Conservation (phyloP, 2,329 filamentous ascomycete genomes). For the Sclerotinia subarctica region DNA sequence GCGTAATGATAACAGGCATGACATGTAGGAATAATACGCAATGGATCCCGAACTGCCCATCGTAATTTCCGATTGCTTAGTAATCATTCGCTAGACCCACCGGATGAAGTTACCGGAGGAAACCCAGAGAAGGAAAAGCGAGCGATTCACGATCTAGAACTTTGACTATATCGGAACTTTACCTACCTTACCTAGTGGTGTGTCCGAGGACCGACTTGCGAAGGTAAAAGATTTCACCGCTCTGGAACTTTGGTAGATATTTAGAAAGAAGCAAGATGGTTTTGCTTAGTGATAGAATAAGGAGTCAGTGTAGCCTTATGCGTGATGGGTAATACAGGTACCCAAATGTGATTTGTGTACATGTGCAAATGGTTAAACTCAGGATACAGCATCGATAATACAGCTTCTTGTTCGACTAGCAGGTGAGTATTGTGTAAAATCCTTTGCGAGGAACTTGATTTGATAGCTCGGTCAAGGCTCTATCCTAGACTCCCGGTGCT, state of each 20-base stretch:
- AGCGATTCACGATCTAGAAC: conserved; percentile 11
- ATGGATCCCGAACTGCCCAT: background rate
- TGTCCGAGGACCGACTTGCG: background rate
- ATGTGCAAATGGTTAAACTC: background rate
- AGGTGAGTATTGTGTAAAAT: background rate
- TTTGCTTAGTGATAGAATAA: no score
- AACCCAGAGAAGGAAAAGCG: background rate
- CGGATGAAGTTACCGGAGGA: background rate
- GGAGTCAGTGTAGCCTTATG: background rate
- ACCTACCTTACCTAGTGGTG: no score
- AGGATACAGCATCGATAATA: background rate
- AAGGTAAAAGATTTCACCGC: background rate
- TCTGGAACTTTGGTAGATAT: background rate
- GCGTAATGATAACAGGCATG: background rate
- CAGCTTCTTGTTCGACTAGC: background rate
- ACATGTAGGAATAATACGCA: background rate
- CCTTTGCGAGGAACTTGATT: background rate
- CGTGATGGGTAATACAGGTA: background rate
- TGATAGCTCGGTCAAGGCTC: background rate
- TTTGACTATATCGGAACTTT: background rate
- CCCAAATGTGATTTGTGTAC: background rate
- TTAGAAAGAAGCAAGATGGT: no score
- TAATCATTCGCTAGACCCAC: background rate
- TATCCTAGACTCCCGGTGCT: background rate
- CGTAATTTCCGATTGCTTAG: background rate